Conservation (phyloP, 805 yeast species). For the Candida silvicultrix region DNA sequence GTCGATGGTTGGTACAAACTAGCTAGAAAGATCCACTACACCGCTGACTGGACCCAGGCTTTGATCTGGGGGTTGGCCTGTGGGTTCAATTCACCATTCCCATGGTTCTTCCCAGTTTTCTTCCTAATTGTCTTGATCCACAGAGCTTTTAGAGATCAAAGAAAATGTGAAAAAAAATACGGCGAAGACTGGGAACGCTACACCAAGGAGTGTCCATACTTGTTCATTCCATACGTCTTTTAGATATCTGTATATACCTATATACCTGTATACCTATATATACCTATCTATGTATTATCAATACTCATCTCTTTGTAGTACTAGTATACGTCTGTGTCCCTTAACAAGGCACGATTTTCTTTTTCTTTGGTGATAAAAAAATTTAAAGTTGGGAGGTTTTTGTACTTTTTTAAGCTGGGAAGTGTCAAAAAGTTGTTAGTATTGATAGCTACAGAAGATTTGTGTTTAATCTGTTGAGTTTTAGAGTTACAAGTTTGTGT, state of each 20-base stretch:
- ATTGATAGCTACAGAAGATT: too few species aligned
- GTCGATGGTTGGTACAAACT: slow-evolving; percentile 93
- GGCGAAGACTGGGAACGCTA: slow-evolving; percentile 93
- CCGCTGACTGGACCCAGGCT: slow-evolving; percentile 88
- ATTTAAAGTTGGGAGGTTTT: background rate
- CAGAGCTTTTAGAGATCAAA: slow-evolving; percentile 82
- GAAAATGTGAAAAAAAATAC: slow-evolving; percentile 79
- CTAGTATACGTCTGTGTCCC: too few species aligned
- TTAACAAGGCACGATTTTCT: background rate
- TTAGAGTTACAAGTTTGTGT: too few species aligned
- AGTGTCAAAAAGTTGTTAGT: too few species aligned
- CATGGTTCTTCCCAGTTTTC: slow-evolving; percentile 94
- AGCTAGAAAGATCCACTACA: slow-evolving; percentile 92
- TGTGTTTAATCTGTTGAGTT: too few species aligned
- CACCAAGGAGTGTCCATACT: slow-evolving; percentile 80
- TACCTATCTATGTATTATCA: too few species aligned
- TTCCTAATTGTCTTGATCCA: slow-evolving; percentile 83
- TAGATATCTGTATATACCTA: slow-evolving; percentile 24
- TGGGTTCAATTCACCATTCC: slow-evolving; percentile 83
- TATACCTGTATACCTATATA: too few species aligned
- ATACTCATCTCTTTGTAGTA: too few species aligned
- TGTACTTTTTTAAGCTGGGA: background rate
- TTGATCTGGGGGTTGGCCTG: slow-evolving; percentile 89
- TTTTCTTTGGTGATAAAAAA: background rate
- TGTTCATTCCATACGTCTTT: slow-evolving; percentile 83